Evolutionary conservation across 768 basidiomycete species (phyloP).

Genomic region (Lentinula sp.): DNA sequence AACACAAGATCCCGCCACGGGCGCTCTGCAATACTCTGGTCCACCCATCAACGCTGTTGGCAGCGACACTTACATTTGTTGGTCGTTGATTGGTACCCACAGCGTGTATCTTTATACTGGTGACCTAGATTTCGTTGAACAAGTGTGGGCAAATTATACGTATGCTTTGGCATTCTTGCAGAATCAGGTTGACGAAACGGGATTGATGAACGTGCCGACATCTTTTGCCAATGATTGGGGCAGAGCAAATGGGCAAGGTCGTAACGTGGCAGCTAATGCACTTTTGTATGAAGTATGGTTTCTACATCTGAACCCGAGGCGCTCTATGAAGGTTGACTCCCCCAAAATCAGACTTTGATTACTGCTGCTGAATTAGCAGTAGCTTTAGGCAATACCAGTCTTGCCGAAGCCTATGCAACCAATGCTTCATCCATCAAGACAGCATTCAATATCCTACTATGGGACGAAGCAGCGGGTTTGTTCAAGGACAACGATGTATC

Average conservation of each 20-base stretch:
- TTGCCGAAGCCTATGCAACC: conserved; percentile 19
- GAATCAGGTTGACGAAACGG: conserved; percentile 32
- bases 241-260: conserved; percentile 36
- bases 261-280: conserved; percentile 29
- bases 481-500: conserved; percentile 41
- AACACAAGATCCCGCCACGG: conserved; percentile 36
- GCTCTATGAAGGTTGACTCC: background rate
- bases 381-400: conserved; percentile 16
- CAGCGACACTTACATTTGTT: conserved; percentile 42
- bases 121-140: conserved; percentile 34
- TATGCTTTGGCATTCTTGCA: conserved; percentile 29
- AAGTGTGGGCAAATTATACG: conserved; percentile 30
- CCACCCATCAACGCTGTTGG: conserved; percentile 28
- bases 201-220: conserved; percentile 30
- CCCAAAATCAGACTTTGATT: conserved; percentile 20
- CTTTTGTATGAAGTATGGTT: conserved; percentile 39
- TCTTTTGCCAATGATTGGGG: conserved; percentile 46
- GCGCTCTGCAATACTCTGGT: conserved; percentile 39
- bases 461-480: conserved; percentile 35
- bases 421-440: conserved; percentile 33
- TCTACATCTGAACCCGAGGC: background rate
- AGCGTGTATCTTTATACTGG: conserved; percentile 43
- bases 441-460: conserved; percentile 35
- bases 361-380: conserved; percentile 29
- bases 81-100: conserved; percentile 39